A percentile compares a stretch with the other conserved stretches of the same genome.
These are phyloP conservation scores for Sanghuangporus sanghuang DNA, from an alignment of 1,284 basidiomycete genomes.

Conservation along the genomic window DNA sequence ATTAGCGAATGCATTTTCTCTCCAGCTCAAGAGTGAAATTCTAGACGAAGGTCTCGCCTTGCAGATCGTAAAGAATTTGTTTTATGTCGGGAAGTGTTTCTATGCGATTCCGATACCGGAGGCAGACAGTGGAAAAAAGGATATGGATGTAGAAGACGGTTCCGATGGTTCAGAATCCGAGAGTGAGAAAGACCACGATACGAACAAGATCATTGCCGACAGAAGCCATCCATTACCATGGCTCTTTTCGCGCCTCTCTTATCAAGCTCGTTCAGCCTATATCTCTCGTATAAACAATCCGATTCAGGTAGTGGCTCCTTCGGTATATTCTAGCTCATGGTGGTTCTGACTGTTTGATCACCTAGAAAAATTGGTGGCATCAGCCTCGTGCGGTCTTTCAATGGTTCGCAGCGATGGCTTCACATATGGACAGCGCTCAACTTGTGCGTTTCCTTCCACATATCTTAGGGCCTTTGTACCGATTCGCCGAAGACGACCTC, in stretches of 20 bases:
- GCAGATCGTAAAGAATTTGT: constrained; percentile 92
- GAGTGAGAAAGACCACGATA: constrained; percentile 28
- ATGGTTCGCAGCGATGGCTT: constrained; percentile 92
- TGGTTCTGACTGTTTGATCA: not conserved
- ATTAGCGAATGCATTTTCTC: constrained; percentile 70
- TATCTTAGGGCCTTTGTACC: constrained; percentile 83
- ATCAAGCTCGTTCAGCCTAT: constrained; percentile 74
- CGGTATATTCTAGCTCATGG: not conserved
- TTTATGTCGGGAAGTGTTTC: constrained; percentile 87
- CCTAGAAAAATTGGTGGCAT: constrained; percentile 65
- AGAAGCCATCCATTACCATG: constrained; percentile 70
- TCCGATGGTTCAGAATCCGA: constrained; percentile 22
- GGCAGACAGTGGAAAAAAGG: constrained; percentile 23
- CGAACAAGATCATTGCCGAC: constrained; percentile 27
- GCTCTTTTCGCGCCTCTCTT: constrained; percentile 93
- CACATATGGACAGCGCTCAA: constrained; percentile 53
- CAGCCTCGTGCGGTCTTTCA: constrained; percentile 78
- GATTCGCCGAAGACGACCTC: constrained; percentile 82
- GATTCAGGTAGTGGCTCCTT: constrained; percentile 37
- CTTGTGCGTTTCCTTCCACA: constrained; percentile 76
- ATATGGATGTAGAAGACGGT: constrained; percentile 29
- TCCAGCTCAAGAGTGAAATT: constrained; percentile 79
- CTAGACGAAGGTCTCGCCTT: constrained; percentile 75
- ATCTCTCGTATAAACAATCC: constrained; percentile 59
- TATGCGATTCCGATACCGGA: constrained; percentile 33